Base-by-base conservation (phyloP, 2,329 filamentous ascomycete genomes). In the Alternaria sp. region DNA sequence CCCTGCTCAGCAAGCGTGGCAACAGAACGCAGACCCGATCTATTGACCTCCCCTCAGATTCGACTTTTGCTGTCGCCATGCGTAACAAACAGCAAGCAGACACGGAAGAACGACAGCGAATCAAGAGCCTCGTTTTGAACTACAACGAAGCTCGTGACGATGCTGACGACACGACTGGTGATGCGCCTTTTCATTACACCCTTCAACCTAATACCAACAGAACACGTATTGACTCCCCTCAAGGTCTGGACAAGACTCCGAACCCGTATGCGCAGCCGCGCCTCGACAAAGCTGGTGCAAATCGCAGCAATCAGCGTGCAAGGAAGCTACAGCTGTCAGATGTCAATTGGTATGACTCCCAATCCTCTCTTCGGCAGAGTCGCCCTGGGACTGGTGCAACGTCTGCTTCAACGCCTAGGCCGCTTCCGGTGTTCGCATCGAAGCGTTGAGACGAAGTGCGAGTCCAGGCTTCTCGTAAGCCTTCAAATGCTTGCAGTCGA, bases 91-190 rank as follows among this genome's bases (percentile, higher is more conserved):
- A 97, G 78, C 92, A 96, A 81, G 95, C 93, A 3, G 95, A 98
- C 78, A 91, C 91, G 57, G 96, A 97, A 77, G 96, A 99, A 80
- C 95, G 99, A 80, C 93, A 97, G 80, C 92, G 96, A 66, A 99
- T 99, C 88, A 99, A 99, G 84, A 97, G 93, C 75, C 86, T 99
- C 49, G 96, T 99, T 57, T 85, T 99, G 71, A 98, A 97, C 81
- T 97, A 97, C 77, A 73, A 73, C 63, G 96, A 99, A 81, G 88
- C 97, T 77, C 90, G 93, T 55, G 93, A 96, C 67, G 87, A 89
- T 74, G 90, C 85, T 71, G 92, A 96, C 56, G 75, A 81, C 76
- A 90, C 61, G 25, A 60, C 93, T 68, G 90, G 93, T 96, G 87
- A 88, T 83, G 77, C 81, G 72, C 71, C 73, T 57, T 77, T 79